Conservation (phyloP, 805 yeast species). For the Lipomyces yamanashiensis region DNA sequence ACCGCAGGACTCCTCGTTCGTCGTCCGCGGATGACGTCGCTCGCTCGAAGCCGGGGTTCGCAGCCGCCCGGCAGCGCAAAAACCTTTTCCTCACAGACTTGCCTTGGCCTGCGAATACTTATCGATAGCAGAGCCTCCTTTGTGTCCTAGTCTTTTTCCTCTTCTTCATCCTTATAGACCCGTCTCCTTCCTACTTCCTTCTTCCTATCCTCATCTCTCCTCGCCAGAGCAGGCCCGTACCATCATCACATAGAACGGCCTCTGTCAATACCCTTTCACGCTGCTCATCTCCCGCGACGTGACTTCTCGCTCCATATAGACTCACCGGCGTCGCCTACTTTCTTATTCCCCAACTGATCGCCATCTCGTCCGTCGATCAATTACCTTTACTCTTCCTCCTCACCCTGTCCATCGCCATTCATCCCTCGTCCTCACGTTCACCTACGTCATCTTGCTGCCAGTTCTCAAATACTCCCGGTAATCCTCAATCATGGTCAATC, state of each 20-base stretch:
- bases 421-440: no score
- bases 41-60: slow-evolving; percentile 15
- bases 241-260: no score
- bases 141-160: neutral
- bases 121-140: slow-evolving; percentile 1
- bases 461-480: neutral
- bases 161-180: neutral
- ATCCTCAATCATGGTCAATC: slow-evolving; percentile 3
- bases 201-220: no score
- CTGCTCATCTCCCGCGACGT: no score
- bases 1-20: neutral
- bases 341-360: no score
- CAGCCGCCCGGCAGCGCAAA: slow-evolving; percentile 18
- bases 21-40: slow-evolving; percentile 1
- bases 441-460: neutral
- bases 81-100: neutral
- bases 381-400: no score
- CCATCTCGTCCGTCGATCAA: no score
- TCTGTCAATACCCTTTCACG: no score
- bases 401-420: no score
- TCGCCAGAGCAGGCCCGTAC: no score
- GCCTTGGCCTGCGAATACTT: neutral
- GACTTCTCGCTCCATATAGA: no score
- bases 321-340: no score
- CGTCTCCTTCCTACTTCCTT: neutral